Evolutionary conservation across 2,329 filamentous ascomycete species (phyloP).

Genomic region (Passalora sequoiae): DNA sequence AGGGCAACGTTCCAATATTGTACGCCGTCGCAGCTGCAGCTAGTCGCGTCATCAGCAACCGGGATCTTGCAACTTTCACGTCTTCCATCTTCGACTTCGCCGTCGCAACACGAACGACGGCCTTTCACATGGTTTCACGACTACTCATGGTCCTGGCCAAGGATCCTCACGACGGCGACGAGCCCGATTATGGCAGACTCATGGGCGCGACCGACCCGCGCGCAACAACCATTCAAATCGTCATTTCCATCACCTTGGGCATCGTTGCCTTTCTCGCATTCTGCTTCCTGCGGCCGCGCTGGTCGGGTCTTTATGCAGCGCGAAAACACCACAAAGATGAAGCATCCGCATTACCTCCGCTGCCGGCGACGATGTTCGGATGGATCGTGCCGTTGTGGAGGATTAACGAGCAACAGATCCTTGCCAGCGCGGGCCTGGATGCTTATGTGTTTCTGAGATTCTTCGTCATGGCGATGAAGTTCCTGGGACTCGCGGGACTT

Average conservation of each 20-base stretch:
- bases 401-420: slow-evolving; percentile 82
- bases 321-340: slow-evolving; percentile 69
- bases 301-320: slow-evolving; percentile 85
- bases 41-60: neutral
- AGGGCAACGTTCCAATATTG: neutral
- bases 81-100: neutral
- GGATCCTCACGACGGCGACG: slow-evolving; percentile 7
- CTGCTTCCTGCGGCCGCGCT: slow-evolving; percentile 80
- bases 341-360: slow-evolving; percentile 63
- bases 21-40: neutral
- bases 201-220: slow-evolving; percentile 36
- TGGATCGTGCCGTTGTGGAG: slow-evolving; percentile 85
- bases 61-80: neutral
- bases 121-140: too few relatives aligned
- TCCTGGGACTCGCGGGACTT: slow-evolving; percentile 73
- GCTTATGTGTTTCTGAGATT: slow-evolving; percentile 94
- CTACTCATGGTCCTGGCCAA: slow-evolving; percentile 1
- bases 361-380: slow-evolving; percentile 81
- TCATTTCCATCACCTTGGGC: slow-evolving; percentile 66
- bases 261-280: slow-evolving; percentile 68
- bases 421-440: slow-evolving; percentile 86
- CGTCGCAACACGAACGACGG: neutral
- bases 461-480: slow-evolving; percentile 89
- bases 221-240: slow-evolving; percentile 58
- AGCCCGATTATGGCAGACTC: slow-evolving; percentile 11